These are phyloP conservation scores for Cercospora zeina DNA, from an alignment of 2,329 filamentous ascomycete genomes.

Conservation along the genomic window DNA sequence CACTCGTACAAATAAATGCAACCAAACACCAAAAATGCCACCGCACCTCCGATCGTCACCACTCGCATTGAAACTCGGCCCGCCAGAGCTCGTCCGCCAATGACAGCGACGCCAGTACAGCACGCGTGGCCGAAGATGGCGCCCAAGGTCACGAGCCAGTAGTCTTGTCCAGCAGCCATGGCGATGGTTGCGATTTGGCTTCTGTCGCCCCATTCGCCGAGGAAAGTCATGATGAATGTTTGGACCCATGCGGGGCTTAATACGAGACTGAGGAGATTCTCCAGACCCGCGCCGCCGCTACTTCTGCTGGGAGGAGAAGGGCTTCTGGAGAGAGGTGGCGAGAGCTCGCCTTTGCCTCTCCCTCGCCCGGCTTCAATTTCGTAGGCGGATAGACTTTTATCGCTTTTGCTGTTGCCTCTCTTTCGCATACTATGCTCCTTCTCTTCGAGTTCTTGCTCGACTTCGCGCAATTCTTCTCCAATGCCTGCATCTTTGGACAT, in stretches of 20 bases:
- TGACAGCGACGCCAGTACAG: slow-evolving; percentile 87
- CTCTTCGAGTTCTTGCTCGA: slow-evolving; percentile 89
- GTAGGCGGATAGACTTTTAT: slow-evolving; percentile 60
- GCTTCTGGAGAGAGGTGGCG: slow-evolving; percentile 34
- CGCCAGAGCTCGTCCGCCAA: slow-evolving; percentile 89
- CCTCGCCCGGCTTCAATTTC: slow-evolving; percentile 51
- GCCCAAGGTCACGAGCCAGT: slow-evolving; percentile 96
- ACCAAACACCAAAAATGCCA: slow-evolving; percentile 87
- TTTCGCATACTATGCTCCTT: slow-evolving; percentile 67
- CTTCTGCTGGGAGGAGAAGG: slow-evolving; percentile 34
- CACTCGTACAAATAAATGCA: slow-evolving; percentile 83
- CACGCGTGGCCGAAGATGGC: slow-evolving; percentile 82
- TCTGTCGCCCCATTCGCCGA: slow-evolving; percentile 96
- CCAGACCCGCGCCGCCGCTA: slow-evolving; percentile 58
- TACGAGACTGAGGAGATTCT: slow-evolving; percentile 83
- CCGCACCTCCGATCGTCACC: slow-evolving; percentile 87
- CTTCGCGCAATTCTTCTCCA: slow-evolving; percentile 95
- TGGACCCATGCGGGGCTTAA: slow-evolving; percentile 97
- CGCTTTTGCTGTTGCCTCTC: slow-evolving; percentile 66
- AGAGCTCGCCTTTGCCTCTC: slow-evolving; percentile 29
- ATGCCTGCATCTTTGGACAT: slow-evolving; percentile 92
- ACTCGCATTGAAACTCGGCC: slow-evolving; percentile 92
- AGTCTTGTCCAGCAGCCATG: slow-evolving; percentile 97
- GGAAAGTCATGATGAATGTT: slow-evolving; percentile 98
- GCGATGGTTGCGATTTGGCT: slow-evolving; percentile 98